phyloP scores from a whole-genome alignment of 768 basidiomycete genomes.

The Hygrocybe punicea region DNA sequence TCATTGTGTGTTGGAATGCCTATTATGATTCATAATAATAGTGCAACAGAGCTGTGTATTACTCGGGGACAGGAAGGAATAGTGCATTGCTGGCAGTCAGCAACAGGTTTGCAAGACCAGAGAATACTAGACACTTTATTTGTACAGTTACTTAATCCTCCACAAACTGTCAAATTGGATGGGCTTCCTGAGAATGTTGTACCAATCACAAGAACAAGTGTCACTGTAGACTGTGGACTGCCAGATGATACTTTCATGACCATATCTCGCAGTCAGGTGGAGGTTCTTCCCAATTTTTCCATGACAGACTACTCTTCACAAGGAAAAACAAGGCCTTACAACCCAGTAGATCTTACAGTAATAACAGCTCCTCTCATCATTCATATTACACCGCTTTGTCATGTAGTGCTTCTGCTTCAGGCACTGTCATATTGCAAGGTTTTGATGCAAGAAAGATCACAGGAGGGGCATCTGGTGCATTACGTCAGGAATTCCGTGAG shows the following conservation, averaged over 20 bases:
- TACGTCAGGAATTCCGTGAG: conserved; percentile 22
- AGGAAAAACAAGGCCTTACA: conserved; percentile 22
- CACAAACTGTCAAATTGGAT: not conserved
- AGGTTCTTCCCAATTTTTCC: conserved; percentile 24
- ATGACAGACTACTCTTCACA: conserved; percentile 31
- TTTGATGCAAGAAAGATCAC: conserved; percentile 20
- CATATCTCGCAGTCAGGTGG: conserved; percentile 22
- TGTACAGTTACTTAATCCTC: conserved; percentile 18
- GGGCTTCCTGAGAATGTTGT: conserved; percentile 17
- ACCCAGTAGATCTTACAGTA: conserved; percentile 27
- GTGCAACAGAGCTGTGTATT: conserved; percentile 29
- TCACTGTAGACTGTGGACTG: too few species aligned
- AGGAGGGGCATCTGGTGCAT: conserved; percentile 9
- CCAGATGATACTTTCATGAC: conserved; percentile 17
- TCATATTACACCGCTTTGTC: conserved; percentile 18
- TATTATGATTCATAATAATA: conserved; percentile 28
- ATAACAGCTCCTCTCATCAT: conserved; percentile 13
- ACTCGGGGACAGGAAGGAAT: conserved; percentile 31
- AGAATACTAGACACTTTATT: conserved; percentile 18
- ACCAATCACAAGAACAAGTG: conserved; percentile 17
- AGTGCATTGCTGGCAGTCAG: conserved; percentile 25
- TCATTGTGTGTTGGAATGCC: conserved; percentile 30
- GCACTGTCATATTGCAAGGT: conserved; percentile 27
- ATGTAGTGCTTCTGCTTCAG: conserved; percentile 15
- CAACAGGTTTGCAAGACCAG: conserved; percentile 12